Conservation (phyloP, 1,284 basidiomycete species). For the Trametes sp. region DNA sequence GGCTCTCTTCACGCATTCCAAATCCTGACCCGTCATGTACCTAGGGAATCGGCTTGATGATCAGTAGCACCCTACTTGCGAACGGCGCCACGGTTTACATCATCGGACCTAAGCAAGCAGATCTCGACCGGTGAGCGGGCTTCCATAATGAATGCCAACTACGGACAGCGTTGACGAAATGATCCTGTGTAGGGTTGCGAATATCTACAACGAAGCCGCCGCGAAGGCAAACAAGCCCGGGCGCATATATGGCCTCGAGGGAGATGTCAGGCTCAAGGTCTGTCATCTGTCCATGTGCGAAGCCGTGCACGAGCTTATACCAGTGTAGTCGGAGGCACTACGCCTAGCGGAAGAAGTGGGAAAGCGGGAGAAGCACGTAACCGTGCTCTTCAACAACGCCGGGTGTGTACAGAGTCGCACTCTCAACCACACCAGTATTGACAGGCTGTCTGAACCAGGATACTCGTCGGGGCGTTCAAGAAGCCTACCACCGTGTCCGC, state of each 20-base stretch:
- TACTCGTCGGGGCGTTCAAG: slow-evolving; percentile 41
- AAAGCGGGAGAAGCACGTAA: slow-evolving; percentile 50
- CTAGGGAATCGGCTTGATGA: slow-evolving; percentile 59
- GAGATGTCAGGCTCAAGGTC: slow-evolving; percentile 56
- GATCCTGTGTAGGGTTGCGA: slow-evolving; percentile 40
- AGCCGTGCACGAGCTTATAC: not conserved
- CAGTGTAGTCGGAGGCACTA: slow-evolving; percentile 50
- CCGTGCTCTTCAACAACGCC: slow-evolving; percentile 52
- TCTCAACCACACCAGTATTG: not conserved
- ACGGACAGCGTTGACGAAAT: too few species aligned
- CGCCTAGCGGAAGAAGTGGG: slow-evolving; percentile 53
- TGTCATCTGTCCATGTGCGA: not conserved
- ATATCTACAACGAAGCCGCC: slow-evolving; percentile 50
- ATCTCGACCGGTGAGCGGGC: slow-evolving; percentile 50
- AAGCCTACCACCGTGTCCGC: slow-evolving; percentile 47
- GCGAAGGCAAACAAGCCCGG: slow-evolving; percentile 44
- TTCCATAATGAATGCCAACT: too few species aligned
- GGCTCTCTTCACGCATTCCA: too few species aligned
- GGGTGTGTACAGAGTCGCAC: slow-evolving; percentile 35
- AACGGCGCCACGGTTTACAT: slow-evolving; percentile 61
- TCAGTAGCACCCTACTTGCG: slow-evolving; percentile 52
- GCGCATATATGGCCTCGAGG: slow-evolving; percentile 51
- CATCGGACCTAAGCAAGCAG: slow-evolving; percentile 52
- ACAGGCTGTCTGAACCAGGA: slow-evolving; percentile 12
- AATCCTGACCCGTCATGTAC: not conserved